Conservation (phyloP, 148 eudicot genomes). For the Dysphania ambrosioides region DNA sequence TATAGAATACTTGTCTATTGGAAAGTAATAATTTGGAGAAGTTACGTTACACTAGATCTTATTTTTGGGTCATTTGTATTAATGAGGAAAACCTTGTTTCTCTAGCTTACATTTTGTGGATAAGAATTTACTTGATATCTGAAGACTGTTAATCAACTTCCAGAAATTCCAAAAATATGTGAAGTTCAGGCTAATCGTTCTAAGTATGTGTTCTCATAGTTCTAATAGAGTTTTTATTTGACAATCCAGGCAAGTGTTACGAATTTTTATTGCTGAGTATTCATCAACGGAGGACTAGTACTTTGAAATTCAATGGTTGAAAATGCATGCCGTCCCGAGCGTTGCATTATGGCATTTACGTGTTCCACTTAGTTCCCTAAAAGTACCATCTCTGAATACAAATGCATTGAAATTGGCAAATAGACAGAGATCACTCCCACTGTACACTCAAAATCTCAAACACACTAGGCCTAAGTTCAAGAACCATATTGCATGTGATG, state of each 20-base stretch:
- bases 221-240: background rate
- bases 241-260: background rate
- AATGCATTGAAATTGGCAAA: background rate
- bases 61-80: no score
- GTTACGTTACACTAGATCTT: no score
- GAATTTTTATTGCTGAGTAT: background rate
- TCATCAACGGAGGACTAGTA: background rate
- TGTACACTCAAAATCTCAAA: background rate
- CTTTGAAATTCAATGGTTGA: background rate
- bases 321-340: background rate
- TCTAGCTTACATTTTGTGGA: no score
- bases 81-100: no score
- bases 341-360: no score
- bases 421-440: background rate
- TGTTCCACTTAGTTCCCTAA: background rate
- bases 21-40: background rate
- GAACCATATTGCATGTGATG: no score
- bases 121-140: background rate
- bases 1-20: background rate
- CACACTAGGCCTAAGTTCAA: background rate
- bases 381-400: background rate
- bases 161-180: no score
- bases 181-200: no score
- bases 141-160: no score
- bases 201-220: no score